Base-by-base conservation (phyloP, 257 asterid genomes). In the Euphrasia confusa region DNA sequence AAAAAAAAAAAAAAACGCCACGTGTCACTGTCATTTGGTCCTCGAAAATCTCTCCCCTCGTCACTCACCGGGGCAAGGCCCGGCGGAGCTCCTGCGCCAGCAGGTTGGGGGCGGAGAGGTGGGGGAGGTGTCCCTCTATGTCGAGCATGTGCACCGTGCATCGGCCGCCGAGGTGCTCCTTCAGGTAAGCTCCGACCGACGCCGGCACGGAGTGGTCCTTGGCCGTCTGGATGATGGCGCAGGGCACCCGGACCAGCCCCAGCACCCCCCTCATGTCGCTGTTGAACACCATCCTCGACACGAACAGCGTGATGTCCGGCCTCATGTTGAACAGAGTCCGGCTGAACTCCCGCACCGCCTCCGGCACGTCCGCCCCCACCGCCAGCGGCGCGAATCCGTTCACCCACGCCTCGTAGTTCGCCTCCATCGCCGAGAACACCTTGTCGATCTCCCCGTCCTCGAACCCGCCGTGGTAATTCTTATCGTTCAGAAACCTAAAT, bases 281-380 rank as follows among this genome's bases (percentile, higher is more conserved):
- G 71, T 75, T 79, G 75, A 92, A 89, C n/a, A 86, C 86, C 0
- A 82, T 84, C 7, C 86, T 67, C 1, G 83, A 86, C 5, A 86
- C 98, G 58, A 83, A 92, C 10, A 90, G 79, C 1, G 97, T 74
- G n/a, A 90, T 90, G 64, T 90, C 97, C 0, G 97, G 97, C 71
- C 97, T 53, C 97, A 90, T 90, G 63, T 87, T 90, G 80, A 90
- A 90, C 53, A 90, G 67, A 13, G 97, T 90, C 63, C 92, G 77
- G 68, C 90, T 89, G 73, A 89, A 89, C 47, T 89, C 97, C 18
- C 86, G 77, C 57, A 89, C 97, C 0, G 94, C 97, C 15, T 78
- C 85, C 70, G 98, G 98, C 60, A 89, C 98, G 59, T 92, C 98
- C 12, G 95, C 98, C 18, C 98, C 98, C 60, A 92, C 98, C 24